Conservation (phyloP, 129 eudicot species). For the Chrysanthemum seticuspe region DNA sequence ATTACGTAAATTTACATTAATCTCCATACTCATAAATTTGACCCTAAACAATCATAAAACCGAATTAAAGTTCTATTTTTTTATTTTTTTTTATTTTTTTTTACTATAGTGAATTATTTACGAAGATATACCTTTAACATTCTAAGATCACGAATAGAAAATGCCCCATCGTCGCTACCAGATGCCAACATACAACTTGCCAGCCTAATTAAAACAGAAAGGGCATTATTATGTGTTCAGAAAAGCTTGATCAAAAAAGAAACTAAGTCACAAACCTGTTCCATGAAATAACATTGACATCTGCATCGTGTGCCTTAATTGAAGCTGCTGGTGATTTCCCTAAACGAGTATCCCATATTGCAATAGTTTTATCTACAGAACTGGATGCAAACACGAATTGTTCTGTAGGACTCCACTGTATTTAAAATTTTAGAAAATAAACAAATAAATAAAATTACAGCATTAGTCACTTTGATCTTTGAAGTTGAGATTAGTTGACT, state of each 20-base stretch:
- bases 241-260: background rate
- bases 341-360: slow-evolving; percentile 85
- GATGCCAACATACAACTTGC: slow-evolving; percentile 94
- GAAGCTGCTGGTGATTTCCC: slow-evolving; percentile 74
- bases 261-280: slow-evolving; percentile 55
- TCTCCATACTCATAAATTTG: background rate
- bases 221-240: background rate
- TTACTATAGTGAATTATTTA: background rate
- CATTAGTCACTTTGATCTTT: background rate
- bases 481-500: background rate
- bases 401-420: slow-evolving; percentile 99
- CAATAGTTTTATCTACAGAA: slow-evolving; percentile 86
- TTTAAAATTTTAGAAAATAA: background rate
- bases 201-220: slow-evolving; percentile 39
- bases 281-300: slow-evolving; percentile 99
- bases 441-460: too few relatives aligned
- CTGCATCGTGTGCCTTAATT: slow-evolving; percentile 81
- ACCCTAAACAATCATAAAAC: background rate
- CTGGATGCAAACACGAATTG: slow-evolving; percentile 82
- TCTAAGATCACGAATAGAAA: slow-evolving; percentile 91
- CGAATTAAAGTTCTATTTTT: background rate
- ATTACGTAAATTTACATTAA: too few relatives aligned
- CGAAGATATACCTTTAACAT: slow-evolving; percentile 62
- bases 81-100: background rate
- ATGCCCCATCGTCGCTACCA: slow-evolving; percentile 94